Evolutionary conservation across 2,329 filamentous ascomycete species (phyloP).

Genomic region (Aplosporella prunicola): DNA sequence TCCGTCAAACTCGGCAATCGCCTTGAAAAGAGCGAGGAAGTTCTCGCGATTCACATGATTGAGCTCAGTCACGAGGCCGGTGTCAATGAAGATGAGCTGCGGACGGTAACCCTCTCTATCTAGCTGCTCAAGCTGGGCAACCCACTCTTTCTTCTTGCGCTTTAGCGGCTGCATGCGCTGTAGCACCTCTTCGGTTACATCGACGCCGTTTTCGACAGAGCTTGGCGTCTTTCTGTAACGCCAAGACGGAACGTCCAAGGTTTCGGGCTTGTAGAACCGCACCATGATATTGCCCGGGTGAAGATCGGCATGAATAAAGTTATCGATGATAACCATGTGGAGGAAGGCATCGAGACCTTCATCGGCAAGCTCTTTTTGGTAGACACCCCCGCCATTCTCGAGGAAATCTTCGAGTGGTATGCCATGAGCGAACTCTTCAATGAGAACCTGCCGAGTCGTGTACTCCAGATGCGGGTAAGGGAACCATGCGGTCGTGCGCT

Average conservation of each 20-base stretch:
- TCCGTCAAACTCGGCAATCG: constrained; percentile 92
- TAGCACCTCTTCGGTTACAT: constrained; percentile 82
- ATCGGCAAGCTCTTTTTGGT: constrained; percentile 87
- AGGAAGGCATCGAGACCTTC: constrained; percentile 93
- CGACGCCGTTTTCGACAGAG: constrained; percentile 42
- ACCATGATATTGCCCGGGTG: constrained; percentile 99
- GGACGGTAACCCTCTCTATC: constrained; percentile 84
- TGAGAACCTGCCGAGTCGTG: constrained; percentile 80
- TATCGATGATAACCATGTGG: constrained; percentile 93
- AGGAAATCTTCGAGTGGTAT: constrained; percentile 87
- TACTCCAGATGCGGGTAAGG: constrained; percentile 89
- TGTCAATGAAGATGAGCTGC: constrained; percentile 95
- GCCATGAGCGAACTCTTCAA: constrained; percentile 93
- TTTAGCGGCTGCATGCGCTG: constrained; percentile 66
- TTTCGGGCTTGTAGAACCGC: constrained; percentile 80
- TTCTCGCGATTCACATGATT: constrained; percentile 79
- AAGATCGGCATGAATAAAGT: constrained; percentile 92
- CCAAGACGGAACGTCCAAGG: constrained; percentile 49
- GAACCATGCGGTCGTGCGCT: constrained; percentile 89
- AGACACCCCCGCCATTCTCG: constrained; percentile 82
- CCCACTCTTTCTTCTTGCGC: constrained; percentile 61
- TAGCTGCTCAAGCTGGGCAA: constrained; percentile 61
- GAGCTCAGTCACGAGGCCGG: constrained; percentile 86
- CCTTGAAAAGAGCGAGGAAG: constrained; percentile 91
- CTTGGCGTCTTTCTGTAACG: constrained; percentile 25